These are phyloP conservation scores for Aplosporella prunicola DNA, from an alignment of 2,329 filamentous ascomycete species.

Conservation along the genomic window DNA sequence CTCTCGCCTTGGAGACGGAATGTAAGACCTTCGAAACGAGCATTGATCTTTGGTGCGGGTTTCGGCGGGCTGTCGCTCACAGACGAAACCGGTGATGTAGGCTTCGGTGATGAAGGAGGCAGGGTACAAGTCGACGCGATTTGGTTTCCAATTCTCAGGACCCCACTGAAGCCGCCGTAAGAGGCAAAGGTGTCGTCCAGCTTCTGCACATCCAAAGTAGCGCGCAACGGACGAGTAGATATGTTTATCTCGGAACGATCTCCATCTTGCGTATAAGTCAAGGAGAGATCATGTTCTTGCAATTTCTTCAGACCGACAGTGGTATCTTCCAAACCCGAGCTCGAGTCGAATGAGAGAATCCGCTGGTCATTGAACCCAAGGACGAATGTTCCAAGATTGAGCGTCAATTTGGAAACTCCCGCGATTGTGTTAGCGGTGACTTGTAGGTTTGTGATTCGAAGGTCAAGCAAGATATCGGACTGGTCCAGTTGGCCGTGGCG, in stretches of 20 bases:
- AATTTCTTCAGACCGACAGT: conserved; percentile 29
- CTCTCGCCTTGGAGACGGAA: conserved; percentile 68
- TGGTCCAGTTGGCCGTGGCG: conserved; percentile 2
- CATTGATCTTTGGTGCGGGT: conserved; percentile 54
- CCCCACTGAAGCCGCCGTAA: conserved; percentile 85
- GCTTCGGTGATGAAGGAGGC: conserved; percentile 26
- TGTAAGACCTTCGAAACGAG: conserved; percentile 66
- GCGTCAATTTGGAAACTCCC: background rate
- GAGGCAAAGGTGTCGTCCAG: conserved; percentile 80
- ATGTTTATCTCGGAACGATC: conserved; percentile 17
- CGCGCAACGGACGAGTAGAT: conserved; percentile 60
- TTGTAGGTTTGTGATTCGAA: background rate
- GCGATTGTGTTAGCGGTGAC: background rate
- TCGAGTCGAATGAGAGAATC: conserved; percentile 44
- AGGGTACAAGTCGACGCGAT: conserved; percentile 62
- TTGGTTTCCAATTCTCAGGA: conserved; percentile 79
- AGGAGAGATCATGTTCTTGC: conserved; percentile 21
- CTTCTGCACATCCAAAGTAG: conserved; percentile 67
- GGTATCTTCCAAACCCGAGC: conserved; percentile 34
- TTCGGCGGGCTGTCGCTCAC: conserved; percentile 15
- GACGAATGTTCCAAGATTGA: conserved; percentile 27
- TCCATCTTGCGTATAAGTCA: conserved; percentile 17
- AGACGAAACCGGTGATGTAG: conserved; percentile 13
- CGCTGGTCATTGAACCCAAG: conserved; percentile 41
- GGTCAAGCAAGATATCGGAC: conserved; percentile 1